phyloP scores from a whole-genome alignment of 805 yeast genomes.

The Sugiyamaella valdiviana region DNA sequence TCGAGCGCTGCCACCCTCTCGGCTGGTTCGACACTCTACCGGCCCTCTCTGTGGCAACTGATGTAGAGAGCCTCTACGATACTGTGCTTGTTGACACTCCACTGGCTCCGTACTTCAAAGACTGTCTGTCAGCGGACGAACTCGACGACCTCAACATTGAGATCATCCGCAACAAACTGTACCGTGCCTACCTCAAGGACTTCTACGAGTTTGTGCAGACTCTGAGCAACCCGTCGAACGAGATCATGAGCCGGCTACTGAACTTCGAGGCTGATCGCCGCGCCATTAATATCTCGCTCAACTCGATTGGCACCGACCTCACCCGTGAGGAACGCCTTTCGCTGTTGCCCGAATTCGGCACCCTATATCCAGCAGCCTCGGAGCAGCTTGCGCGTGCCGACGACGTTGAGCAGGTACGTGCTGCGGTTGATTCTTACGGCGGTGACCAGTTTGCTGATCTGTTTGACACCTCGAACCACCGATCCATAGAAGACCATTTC shows the following conservation, averaged over 20 bases:
- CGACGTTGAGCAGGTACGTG: conserved; percentile 77
- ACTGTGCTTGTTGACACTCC: conserved; percentile 96
- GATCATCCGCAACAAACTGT: conserved; percentile 82
- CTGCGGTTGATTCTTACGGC: conserved; percentile 25
- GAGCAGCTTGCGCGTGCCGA: conserved; percentile 66
- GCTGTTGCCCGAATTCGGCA: conserved; percentile 78
- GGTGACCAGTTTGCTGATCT: conserved; percentile 32
- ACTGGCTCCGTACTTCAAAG: conserved; percentile 90
- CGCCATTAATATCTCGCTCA: conserved; percentile 82
- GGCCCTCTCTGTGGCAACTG: conserved; percentile 89
- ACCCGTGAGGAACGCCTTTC: conserved; percentile 62
- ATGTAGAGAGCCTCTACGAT: conserved; percentile 84
- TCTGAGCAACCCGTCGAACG: conserved; percentile 69
- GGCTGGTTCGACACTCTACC: conserved; percentile 99
- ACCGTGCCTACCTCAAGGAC: conserved; percentile 89
- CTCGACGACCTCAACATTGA: conserved; percentile 94
- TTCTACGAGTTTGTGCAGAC: conserved; percentile 62
- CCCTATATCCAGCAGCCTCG: conserved; percentile 73
- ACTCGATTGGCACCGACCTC: conserved; percentile 80
- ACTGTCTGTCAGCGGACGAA: conserved; percentile 75
- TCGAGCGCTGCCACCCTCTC: conserved; percentile 88
- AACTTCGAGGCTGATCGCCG: conserved; percentile 94
- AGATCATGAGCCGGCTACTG: conserved; percentile 70
- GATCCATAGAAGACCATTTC: conserved; percentile 87
- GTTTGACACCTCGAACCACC: conserved; percentile 43